Percentiles rank a stretch among this genome's conserved stretches.
Evolutionary conservation across 768 basidiomycete genomes (phyloP).

Genomic region (Boletus reticulatus): DNA sequence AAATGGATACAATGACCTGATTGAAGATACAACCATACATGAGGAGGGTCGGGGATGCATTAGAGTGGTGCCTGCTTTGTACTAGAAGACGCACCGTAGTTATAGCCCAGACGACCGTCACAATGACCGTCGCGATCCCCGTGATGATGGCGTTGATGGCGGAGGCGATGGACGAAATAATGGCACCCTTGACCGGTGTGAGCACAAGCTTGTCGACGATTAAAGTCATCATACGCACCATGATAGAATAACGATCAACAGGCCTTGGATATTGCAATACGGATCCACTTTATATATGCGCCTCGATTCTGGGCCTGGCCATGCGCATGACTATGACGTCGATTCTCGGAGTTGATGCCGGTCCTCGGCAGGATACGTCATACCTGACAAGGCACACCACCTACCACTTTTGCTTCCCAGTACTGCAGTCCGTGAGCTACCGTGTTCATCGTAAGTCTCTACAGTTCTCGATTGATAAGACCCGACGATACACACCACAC

Average conservation of each 20-base stretch:
- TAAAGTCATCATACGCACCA: background rate
- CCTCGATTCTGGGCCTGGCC: too few relatives aligned
- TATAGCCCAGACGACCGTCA: background rate
- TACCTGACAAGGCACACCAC: too few relatives aligned
- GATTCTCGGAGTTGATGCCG: too few relatives aligned
- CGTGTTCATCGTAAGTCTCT: conserved; percentile 47
- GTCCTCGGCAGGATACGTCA: too few relatives aligned
- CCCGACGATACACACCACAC: background rate
- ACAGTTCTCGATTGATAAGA: background rate
- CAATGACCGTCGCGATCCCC: background rate
- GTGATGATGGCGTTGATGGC: background rate
- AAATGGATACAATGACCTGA: background rate
- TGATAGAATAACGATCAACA: background rate
- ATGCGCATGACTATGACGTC: too few relatives aligned
- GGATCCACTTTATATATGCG: too few relatives aligned
- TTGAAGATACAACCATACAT: background rate
- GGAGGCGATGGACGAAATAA: background rate
- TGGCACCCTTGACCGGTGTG: too few relatives aligned
- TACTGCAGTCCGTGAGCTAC: conserved; percentile 42
- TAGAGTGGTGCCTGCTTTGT: background rate
- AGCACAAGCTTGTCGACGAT: too few relatives aligned
- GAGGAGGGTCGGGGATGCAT: too few relatives aligned
- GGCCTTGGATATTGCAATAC: too few relatives aligned
- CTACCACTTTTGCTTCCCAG: conserved; percentile 35
- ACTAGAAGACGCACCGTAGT: background rate